A percentile compares a stretch with the other conserved stretches of the same genome.
Evolutionary conservation across 768 basidiomycete genomes (phyloP).

Genomic region (Lactarius tabidus): DNA sequence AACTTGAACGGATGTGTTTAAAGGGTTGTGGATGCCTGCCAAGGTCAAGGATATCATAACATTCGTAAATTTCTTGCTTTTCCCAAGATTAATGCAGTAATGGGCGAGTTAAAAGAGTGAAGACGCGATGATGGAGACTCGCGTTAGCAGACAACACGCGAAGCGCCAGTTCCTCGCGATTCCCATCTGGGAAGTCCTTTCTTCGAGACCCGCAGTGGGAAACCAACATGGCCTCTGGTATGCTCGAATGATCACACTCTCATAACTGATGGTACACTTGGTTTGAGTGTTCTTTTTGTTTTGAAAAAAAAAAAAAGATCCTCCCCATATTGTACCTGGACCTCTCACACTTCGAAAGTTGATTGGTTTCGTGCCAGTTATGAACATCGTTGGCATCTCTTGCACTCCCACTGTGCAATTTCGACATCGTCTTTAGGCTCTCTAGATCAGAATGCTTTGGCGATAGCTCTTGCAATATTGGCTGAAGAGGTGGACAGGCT

Average conservation of each 20-base stretch:
- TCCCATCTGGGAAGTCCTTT: slow-evolving; percentile 3
- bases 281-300: no score
- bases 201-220: neutral
- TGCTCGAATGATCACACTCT: neutral
- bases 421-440: neutral
- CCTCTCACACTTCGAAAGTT: neutral
- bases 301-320: no score
- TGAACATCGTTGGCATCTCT: neutral
- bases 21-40: slow-evolving; percentile 20
- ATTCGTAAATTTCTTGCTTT: slow-evolving; percentile 13
- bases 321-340: neutral
- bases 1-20: slow-evolving; percentile 46
- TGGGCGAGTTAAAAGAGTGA: neutral
- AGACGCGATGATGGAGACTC: neutral
- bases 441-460: neutral
- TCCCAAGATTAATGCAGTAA: slow-evolving; percentile 9
- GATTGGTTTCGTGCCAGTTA: neutral
- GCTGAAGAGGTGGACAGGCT: neutral
- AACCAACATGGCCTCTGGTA: neutral
- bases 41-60: slow-evolving; percentile 14
- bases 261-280: no score
- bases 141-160: neutral
- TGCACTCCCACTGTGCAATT: neutral
- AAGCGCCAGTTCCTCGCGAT: neutral
- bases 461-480: neutral